phyloP scores from a whole-genome alignment of 805 yeast species.

The Metschnikowia matae region DNA sequence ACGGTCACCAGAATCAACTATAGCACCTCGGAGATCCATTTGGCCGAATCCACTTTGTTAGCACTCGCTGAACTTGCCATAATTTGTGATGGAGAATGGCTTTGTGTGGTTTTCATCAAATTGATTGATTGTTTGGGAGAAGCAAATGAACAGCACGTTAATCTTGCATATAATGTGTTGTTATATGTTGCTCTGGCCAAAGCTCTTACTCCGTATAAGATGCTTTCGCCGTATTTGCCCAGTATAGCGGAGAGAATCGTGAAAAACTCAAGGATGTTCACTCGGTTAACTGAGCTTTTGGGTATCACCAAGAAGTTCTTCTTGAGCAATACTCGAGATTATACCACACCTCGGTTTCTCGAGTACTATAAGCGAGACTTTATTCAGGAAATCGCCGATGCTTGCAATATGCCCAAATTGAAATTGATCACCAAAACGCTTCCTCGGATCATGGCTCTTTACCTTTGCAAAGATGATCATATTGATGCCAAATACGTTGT shows the following conservation, averaged over 20 bases:
- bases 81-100: slow-evolving; percentile 60
- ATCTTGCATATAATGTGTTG: slow-evolving; percentile 65
- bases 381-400: slow-evolving; percentile 58
- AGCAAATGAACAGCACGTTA: slow-evolving; percentile 57
- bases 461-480: slow-evolving; percentile 47
- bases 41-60: slow-evolving; percentile 56
- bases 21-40: slow-evolving; percentile 27
- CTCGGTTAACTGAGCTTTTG: slow-evolving; percentile 59
- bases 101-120: slow-evolving; percentile 61
- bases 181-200: slow-evolving; percentile 53
- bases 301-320: slow-evolving; percentile 61
- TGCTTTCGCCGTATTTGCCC: slow-evolving; percentile 76
- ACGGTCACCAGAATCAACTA: slow-evolving; percentile 36
- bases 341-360: slow-evolving; percentile 73
- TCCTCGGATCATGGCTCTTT: slow-evolving; percentile 53
- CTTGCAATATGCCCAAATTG: slow-evolving; percentile 41
- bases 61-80: slow-evolving; percentile 65
- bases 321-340: slow-evolving; percentile 62
- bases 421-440: slow-evolving; percentile 47
- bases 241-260: slow-evolving; percentile 63
- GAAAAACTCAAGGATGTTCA: slow-evolving; percentile 52
- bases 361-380: slow-evolving; percentile 61
- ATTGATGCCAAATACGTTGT: slow-evolving; percentile 49
- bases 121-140: slow-evolving; percentile 66
- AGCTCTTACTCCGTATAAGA: slow-evolving; percentile 67